Percentiles rank a stretch among this genome's conserved stretches.
Evolutionary conservation across 2,329 filamentous ascomycete genomes (phyloP).

Genomic region (Alternaria ventricosa): DNA sequence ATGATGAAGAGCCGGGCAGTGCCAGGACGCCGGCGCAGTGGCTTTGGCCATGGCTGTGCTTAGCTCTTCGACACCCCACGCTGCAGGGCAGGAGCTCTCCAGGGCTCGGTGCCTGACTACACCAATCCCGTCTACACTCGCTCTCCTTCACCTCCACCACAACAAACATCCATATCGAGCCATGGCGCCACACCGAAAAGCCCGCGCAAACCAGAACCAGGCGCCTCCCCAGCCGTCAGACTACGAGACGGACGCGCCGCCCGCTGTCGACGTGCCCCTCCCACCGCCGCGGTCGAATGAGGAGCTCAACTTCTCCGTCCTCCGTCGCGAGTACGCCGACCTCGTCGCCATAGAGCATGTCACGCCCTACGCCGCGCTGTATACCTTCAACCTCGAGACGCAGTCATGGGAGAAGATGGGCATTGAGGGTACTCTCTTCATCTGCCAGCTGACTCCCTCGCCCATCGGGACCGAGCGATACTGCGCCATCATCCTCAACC

Average conservation of each 20-base stretch:
- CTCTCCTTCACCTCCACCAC: not conserved
- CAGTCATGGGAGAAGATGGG: slow-evolving; percentile 83
- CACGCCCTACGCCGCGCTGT: slow-evolving; percentile 85
- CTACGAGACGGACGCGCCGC: slow-evolving; percentile 59
- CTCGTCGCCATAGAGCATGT: slow-evolving; percentile 78
- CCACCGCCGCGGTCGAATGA: slow-evolving; percentile 72
- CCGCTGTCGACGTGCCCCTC: slow-evolving; percentile 47
- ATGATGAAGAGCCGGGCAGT: slow-evolving; percentile 4
- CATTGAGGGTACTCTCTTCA: slow-evolving; percentile 86
- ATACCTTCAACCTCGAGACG: slow-evolving; percentile 72
- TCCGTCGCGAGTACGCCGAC: slow-evolving; percentile 79
- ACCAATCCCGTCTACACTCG: not conserved
- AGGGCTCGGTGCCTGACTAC: not conserved
- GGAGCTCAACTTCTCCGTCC: slow-evolving; percentile 84
- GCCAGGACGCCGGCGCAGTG: slow-evolving; percentile 7
- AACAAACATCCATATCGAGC: slow-evolving; percentile 1
- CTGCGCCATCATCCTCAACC: slow-evolving; percentile 55
- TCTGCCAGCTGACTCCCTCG: slow-evolving; percentile 67
- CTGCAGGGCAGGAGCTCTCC: not conserved
- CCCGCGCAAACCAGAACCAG: slow-evolving; percentile 37
- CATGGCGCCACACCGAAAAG: slow-evolving; percentile 43
- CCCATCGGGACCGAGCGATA: slow-evolving; percentile 51
- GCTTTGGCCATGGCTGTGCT: slow-evolving; percentile 1
- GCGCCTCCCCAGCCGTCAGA: slow-evolving; percentile 58
- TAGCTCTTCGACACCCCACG: not conserved